A percentile compares a stretch with the other conserved stretches of the same genome.
These are phyloP conservation scores for Xanthoconium purpureum DNA, from an alignment of 768 basidiomycete species.

Conservation along the genomic window DNA sequence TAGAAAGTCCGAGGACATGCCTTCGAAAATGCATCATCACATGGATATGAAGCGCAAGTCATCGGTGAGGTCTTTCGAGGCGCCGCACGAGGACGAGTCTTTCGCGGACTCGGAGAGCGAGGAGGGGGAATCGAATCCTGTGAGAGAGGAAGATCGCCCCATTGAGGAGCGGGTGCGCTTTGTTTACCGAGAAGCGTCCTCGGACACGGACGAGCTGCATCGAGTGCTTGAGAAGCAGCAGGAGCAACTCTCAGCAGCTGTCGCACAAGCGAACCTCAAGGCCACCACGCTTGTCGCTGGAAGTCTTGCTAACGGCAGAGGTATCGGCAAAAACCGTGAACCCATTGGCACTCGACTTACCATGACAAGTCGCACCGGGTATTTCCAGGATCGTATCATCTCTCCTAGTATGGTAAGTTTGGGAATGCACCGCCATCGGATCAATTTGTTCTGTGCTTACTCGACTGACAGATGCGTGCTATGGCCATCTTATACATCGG, in stretches of 20 bases:
- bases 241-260: conserved; percentile 48
- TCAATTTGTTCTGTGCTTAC: conserved; percentile 7
- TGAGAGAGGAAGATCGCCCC: conserved; percentile 70
- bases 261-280: conserved; percentile 48
- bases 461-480: conserved; percentile 86
- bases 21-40: conserved; percentile 16
- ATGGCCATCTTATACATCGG: conserved; percentile 99
- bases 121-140: conserved; percentile 43
- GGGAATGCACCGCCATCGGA: conserved; percentile 1
- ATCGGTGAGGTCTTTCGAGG: conserved; percentile 25
- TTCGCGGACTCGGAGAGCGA: conserved; percentile 54
- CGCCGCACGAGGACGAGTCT: conserved; percentile 42
- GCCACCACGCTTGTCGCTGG: conserved; percentile 37
- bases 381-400: conserved; percentile 91
- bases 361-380: conserved; percentile 93
- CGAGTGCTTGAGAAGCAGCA: conserved; percentile 46
- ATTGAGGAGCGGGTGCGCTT: conserved; percentile 71
- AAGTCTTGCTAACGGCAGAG: conserved; percentile 26
- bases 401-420: conserved; percentile 90
- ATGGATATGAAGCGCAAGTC: conserved; percentile 29
- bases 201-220: conserved; percentile 14
- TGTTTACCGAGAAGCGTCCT: conserved; percentile 36
- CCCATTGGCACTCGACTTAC: conserved; percentile 85
- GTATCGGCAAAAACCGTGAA: conserved; percentile 40
- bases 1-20: conserved; percentile 35